A percentile compares a stretch with the other conserved stretches of the same genome.
These are phyloP conservation scores for Termitomyces sp. DNA, from an alignment of 768 basidiomycete species.

Conservation along the genomic window DNA sequence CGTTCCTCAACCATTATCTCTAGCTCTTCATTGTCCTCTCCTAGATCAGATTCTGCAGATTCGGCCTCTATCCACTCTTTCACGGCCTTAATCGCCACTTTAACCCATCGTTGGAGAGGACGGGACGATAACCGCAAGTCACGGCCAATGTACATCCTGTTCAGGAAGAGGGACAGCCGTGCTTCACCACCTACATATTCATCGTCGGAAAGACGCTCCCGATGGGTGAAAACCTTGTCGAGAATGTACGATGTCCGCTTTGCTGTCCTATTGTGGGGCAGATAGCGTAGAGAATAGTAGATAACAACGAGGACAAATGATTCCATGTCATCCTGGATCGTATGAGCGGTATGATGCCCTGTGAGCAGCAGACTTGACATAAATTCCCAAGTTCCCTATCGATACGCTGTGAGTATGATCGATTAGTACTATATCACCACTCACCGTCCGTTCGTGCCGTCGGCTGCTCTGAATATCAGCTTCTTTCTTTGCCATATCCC, in stretches of 20 bases:
- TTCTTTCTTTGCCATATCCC: constrained; percentile 9
- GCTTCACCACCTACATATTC: not conserved
- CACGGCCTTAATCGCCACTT: not conserved
- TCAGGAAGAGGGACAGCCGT: not conserved
- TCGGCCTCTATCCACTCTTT: constrained; percentile 1
- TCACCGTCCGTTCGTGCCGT: constrained; percentile 5
- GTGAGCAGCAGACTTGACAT: not conserved
- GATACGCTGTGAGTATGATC: not conserved
- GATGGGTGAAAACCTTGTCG: not conserved
- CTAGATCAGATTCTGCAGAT: not conserved
- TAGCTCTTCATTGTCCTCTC: too few relatives aligned
- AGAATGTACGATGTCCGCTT: not conserved
- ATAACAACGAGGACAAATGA: not conserved
- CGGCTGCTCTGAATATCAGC: not conserved
- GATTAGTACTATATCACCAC: not conserved
- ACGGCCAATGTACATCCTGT: not conserved
- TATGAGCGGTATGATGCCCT: not conserved
- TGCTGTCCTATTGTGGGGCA: not conserved
- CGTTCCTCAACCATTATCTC: not conserved
- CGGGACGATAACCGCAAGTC: not conserved
- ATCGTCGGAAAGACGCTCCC: not conserved
- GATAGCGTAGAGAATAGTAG: not conserved
- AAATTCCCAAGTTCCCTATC: constrained; percentile 1
- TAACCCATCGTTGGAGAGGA: not conserved
- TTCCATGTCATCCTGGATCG: not conserved